Percentiles rank a stretch among this genome's conserved stretches.
Conservation (phyloP, 495 filamentous ascomycete species). For the Neurospora sp. region DNA sequence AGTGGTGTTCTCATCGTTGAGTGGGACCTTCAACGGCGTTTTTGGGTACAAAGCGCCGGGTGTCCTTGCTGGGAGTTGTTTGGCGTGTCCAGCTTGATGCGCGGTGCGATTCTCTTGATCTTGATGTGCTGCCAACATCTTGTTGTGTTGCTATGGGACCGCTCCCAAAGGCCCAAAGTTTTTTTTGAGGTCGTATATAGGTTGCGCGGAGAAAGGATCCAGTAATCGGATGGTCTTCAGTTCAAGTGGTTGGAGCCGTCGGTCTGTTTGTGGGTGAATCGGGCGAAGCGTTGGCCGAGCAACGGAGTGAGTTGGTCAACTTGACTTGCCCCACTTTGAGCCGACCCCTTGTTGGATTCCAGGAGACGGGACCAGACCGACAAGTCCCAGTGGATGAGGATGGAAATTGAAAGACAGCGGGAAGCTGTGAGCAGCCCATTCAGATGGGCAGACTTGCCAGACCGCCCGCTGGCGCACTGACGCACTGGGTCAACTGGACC, state of each 20-base stretch:
- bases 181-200: neutral
- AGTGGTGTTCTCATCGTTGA: conserved; percentile 78
- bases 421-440: neutral
- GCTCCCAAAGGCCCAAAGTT: neutral
- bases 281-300: neutral
- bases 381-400: neutral
- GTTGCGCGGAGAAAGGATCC: neutral
- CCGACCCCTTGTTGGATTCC: neutral
- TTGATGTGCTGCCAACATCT: conserved; percentile 62
- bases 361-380: neutral
- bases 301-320: neutral
- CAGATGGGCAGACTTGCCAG: neutral
- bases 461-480: neutral
- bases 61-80: conserved; percentile 68
- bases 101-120: conserved; percentile 83
- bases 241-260: neutral
- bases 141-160: neutral
- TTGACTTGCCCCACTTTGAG: neutral
- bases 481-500: neutral
- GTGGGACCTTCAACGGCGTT: conserved; percentile 70
- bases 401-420: neutral
- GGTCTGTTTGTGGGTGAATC: neutral
- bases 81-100: conserved; percentile 68
- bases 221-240: neutral
- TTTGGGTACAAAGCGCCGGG: conserved; percentile 67